These are phyloP conservation scores for Senecio squalidus DNA, from an alignment of 140 eudicot genomes.

Conservation along the genomic window DNA sequence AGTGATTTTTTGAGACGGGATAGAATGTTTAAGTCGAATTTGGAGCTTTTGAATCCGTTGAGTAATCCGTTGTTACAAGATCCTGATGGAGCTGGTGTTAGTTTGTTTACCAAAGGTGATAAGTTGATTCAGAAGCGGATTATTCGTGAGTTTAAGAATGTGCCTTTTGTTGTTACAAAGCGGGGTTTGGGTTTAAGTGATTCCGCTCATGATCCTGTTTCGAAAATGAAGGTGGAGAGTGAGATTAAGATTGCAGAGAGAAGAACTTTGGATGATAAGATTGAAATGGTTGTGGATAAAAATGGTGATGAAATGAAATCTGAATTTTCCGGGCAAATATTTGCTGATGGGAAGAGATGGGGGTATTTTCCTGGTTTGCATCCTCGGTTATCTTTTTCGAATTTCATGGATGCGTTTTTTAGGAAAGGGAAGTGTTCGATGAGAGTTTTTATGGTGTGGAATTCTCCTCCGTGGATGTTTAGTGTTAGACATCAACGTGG, in stretches of 20 bases:
- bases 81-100: constrained; percentile 78
- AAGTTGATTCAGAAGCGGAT: constrained; percentile 48
- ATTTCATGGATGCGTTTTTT: constrained; percentile 75
- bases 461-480: constrained; percentile 88
- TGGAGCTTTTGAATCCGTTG: constrained; percentile 76
- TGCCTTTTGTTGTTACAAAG: constrained; percentile 43
- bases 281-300: constrained; percentile 1
- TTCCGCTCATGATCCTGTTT: constrained; percentile 17
- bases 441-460: constrained; percentile 97
- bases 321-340: constrained; percentile 40
- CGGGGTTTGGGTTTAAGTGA: constrained; percentile 37
- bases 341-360: constrained; percentile 91
- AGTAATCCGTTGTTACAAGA: constrained; percentile 80
- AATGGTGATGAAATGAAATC: constrained; percentile 5
- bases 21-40: constrained; percentile 79
- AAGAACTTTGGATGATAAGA: constrained; percentile 37
- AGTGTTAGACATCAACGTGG: constrained; percentile 78
- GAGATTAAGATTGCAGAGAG: constrained; percentile 43
- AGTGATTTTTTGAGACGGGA: constrained; percentile 84
- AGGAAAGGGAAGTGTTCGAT: constrained; percentile 71
- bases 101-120: constrained; percentile 74
- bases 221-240: constrained; percentile 10
- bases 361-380: constrained; percentile 85
- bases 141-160: constrained; percentile 46
- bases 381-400: constrained; percentile 52